phyloP scores from a whole-genome alignment of 2,329 filamentous ascomycete species.

The Penicillium sclerotigenum region DNA sequence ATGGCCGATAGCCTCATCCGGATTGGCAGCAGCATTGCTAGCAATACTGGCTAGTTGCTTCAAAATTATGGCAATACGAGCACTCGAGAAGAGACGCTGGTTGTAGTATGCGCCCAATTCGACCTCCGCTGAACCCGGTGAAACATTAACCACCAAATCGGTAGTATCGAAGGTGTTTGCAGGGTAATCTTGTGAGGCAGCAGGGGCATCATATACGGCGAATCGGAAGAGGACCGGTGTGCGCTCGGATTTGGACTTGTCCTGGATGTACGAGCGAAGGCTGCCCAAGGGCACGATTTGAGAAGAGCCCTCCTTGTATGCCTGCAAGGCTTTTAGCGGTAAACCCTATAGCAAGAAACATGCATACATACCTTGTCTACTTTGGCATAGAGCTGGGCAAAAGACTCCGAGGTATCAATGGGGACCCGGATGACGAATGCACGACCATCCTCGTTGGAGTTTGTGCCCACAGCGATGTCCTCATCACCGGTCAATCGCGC shows the following conservation, averaged over 20 bases:
- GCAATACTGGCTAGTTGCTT: slow-evolving; percentile 44
- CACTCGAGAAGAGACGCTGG: slow-evolving; percentile 47
- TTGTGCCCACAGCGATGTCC: slow-evolving; percentile 49
- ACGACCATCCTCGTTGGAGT: slow-evolving; percentile 42
- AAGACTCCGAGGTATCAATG: slow-evolving; percentile 41
- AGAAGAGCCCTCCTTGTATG: slow-evolving; percentile 40
- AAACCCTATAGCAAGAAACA: background rate
- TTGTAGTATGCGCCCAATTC: slow-evolving; percentile 45
- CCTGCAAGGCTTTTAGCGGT: slow-evolving; percentile 25
- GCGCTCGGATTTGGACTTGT: slow-evolving; percentile 39
- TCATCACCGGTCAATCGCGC: slow-evolving; percentile 49
- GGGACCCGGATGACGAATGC: slow-evolving; percentile 47
- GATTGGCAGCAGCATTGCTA: slow-evolving; percentile 39
- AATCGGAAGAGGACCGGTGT: slow-evolving; percentile 47
- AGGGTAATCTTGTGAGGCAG: slow-evolving; percentile 40
- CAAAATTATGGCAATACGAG: slow-evolving; percentile 44
- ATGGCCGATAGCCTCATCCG: slow-evolving; percentile 41
- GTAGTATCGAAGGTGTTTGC: slow-evolving; percentile 45
- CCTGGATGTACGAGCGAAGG: slow-evolving; percentile 42
- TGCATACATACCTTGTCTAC: slow-evolving; percentile 37
- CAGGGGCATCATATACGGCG: slow-evolving; percentile 47
- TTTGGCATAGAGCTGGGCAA: slow-evolving; percentile 39
- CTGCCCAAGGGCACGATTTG: slow-evolving; percentile 44
- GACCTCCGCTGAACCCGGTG: slow-evolving; percentile 25
- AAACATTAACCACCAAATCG: slow-evolving; percentile 42